A percentile compares a stretch with the other conserved stretches of the same genome.
Evolutionary conservation across 192 early-diverging fungal species (phyloP).

Genomic region (Ambispora gerdemannii): DNA sequence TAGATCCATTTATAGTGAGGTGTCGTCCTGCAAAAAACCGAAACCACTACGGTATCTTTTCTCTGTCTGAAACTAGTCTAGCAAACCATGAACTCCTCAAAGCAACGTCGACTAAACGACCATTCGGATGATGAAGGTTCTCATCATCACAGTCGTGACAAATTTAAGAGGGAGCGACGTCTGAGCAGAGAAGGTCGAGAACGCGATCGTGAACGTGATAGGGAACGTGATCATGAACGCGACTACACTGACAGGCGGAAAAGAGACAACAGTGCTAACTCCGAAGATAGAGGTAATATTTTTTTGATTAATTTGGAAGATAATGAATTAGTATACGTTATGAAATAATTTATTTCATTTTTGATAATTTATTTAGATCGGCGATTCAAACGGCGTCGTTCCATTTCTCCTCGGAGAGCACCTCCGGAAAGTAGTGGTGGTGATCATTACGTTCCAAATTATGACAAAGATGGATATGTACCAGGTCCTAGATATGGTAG

Average conservation of each 20-base stretch:
- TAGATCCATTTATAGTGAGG: not conserved
- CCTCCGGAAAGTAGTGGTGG: conserved; percentile 47
- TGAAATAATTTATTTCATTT: not conserved
- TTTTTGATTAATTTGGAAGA: not conserved
- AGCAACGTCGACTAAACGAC: conserved; percentile 15
- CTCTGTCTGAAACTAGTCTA: not conserved
- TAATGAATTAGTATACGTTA: not conserved
- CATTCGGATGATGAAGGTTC: conserved; percentile 28
- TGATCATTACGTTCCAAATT: conserved; percentile 84
- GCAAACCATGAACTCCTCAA: conserved; percentile 22
- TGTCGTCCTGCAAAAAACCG: not conserved
- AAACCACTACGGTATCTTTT: not conserved
- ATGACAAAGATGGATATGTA: conserved; percentile 72
- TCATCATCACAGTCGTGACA: conserved; percentile 24
- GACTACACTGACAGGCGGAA: conserved; percentile 12
- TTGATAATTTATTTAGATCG: conserved; percentile 14
- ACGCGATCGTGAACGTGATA: conserved; percentile 7
- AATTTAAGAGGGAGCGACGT: conserved; percentile 24
- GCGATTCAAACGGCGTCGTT: conserved; percentile 22
- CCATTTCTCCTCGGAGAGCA: conserved; percentile 13
- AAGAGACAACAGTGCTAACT: conserved; percentile 3
- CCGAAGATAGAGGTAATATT: conserved; percentile 27
- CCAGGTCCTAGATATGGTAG: conserved; percentile 56
- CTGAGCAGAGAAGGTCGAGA: conserved; percentile 25
- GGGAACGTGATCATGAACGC: conserved; percentile 23